Evolutionary conservation across 768 basidiomycete genomes (phyloP), one percentile per base, ranked within the genome.

Genomic region (Hydnomerulius pinastri): DNA sequence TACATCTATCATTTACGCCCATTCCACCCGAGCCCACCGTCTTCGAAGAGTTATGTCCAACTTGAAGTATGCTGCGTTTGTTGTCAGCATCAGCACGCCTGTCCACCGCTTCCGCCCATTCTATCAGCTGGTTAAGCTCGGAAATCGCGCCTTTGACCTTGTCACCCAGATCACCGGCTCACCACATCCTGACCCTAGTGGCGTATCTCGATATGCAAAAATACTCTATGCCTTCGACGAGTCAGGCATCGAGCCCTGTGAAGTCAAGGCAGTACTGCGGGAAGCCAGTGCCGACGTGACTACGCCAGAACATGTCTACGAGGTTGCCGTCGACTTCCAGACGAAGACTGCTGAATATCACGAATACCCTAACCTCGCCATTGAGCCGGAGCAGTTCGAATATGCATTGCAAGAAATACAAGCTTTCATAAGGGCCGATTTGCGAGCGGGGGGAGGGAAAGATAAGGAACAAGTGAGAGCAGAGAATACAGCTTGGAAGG

Each of bases 311-410:
- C 54, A 49, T 5, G 33, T 49, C 18, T 48, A 47, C 24, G 49
- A 52, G 23, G 51, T 64, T 4, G 25, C 53, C 20, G 38, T 63
- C 47, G 46, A 64, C 43, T 64, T 58, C 43, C 38, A 50, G 13
- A 43, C 53, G 15, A 58, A 48, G 37, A 64, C 51, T 0, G 56
- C 30, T 1, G 39, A 53, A 39, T 51, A 51, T 20, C 49, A 61
- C 23, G 56, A 51, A 2, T 53, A 48, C 3, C 45, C 53, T 23
- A 44, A 38, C 42, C 62, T 61, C 8, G 18, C 50, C 30, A 58
- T 64, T 23, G 54, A 50, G 13, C 50, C 56, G 8, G 48, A 52
- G 53, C 48, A 52, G 36, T 58, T 64, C 45, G 56, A 61, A n/a
- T 10, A 12, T n/a, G 61, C 24, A 4, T 35, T 25, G 27, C 46